Base-by-base conservation (phyloP, 2,329 filamentous ascomycete species). In the Aureobasidium pullulans region DNA sequence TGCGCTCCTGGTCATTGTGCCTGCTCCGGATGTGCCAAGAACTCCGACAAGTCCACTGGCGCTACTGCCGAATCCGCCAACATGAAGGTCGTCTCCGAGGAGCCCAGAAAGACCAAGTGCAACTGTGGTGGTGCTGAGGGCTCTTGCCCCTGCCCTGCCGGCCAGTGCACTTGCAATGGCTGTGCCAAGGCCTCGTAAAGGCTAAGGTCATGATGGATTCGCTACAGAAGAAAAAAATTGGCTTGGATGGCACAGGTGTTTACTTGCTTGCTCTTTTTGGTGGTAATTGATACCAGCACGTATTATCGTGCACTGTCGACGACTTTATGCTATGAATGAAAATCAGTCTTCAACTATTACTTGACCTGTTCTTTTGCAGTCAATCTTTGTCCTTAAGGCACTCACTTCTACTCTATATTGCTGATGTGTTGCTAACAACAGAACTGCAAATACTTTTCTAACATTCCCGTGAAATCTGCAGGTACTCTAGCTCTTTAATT, bases 81-180 rank as follows among this genome's bases (percentile, higher is more conserved):
- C 59, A 67, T 77, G 73, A 70, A 69, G 67, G 71, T 69, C 81
- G 84, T 62, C 80, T 83, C 76, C 79, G 73, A 65, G 65, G 78
- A 68, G 4, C 42, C 42, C 28, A 74, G 71, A 57, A 69, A 76
- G 59, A 78, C 76, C 44, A 74, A 75, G 69, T 80, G 79, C 74
- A 79, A 79, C 71, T 81, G 79, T 65, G 74, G 71, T 64, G 71
- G 74, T 48, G 68, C 68, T 60, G 70, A 74, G 57, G 73, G 69
- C 57, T 73, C 75, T 60, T 81, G 79, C 67, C 72, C 75, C 6
- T 81, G 79, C 66, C 70, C 72, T 40, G 67, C 75, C 37, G 76
- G 77, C 57, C 71, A 77, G 65, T 81, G 78, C 64, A 74, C 75
- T 32, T 80, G 78, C 67, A 66, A 68, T 32, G 73, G 73, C 36